Base-by-base conservation (phyloP, 306 rosid species). In the Gleditsia sinensis region DNA sequence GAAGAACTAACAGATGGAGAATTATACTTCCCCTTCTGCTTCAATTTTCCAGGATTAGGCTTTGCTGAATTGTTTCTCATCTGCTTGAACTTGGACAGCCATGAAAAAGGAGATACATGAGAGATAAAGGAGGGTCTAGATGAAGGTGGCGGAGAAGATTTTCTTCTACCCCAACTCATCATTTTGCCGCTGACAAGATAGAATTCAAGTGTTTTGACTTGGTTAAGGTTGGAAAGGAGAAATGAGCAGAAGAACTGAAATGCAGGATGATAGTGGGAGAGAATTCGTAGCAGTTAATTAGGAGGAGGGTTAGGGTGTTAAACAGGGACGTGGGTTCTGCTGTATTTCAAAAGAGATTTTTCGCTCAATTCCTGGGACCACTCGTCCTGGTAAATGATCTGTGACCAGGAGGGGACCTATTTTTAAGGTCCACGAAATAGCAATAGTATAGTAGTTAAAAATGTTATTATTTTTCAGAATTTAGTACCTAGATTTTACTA, bases 31-130 rank as follows among this genome's bases (percentile, higher is more conserved):
- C 67, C 87, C 56, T 72, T 83, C 16, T 46, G 81, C 55, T 74
- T 83, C 5, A 16, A 45, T 24, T 91, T 83, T 63, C 58, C 23
- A 43, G 78, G 84, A 80, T 57, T 79, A 4, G 83, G 62, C 61
- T 91, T 85, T 17, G 81, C 86, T 17, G 81, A 80, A 48, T 56
- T 73, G 34, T 75, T 51, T 51, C 72, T 80, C 83, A 84, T 92
- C 3, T 82, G 84, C 83, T 88, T 92, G 76, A 91, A 84, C 90
- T 86, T 94, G 21, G 93, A 86, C 42, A 92, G 68, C 97, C 97
- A 94, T 70, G 94, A 85, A 71, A 69, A 71, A 40, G 90, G 77
- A 69, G 89, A 84, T 56, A 89, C 81, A 75, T 80, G 82, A 66
- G 98, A 88, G 72, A 84, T 66, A 75, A 81, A 69, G 30, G 89